Evolutionary conservation across 148 eudicot species (phyloP).

Genomic region (Spergularia marina): DNA sequence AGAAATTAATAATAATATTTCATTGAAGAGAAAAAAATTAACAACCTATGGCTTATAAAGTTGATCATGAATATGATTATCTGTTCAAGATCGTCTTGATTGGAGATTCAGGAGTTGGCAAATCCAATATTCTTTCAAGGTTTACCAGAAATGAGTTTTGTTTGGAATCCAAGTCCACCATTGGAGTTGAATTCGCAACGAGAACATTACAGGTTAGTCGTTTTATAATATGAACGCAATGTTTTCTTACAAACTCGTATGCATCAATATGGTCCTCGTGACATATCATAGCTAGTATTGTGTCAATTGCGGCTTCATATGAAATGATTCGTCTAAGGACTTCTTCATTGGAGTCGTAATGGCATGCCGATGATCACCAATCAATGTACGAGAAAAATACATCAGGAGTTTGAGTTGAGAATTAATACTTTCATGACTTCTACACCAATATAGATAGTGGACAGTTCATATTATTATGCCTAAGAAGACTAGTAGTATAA

Average conservation of each 20-base stretch:
- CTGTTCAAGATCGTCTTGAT: constrained; percentile 74
- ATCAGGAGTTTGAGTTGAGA: too few relatives aligned
- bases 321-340: too few relatives aligned
- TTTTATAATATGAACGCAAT: not conserved
- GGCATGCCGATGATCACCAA: too few relatives aligned
- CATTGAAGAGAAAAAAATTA: not conserved
- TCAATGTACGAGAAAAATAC: too few relatives aligned
- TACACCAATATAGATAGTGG: too few relatives aligned
- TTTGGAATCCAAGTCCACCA: constrained; percentile 78
- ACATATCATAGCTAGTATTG: too few relatives aligned
- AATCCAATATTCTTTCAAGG: constrained; percentile 72
- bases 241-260: not conserved
- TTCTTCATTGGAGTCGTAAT: too few relatives aligned
- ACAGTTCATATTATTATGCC: too few relatives aligned
- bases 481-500: too few relatives aligned
- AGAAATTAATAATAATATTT: not conserved
- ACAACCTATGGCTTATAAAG: constrained; percentile 55
- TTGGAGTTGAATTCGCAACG: constrained; percentile 79
- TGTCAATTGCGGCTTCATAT: too few relatives aligned
- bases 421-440: too few relatives aligned
- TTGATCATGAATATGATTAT: constrained; percentile 75
- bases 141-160: constrained; percentile 74
- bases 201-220: constrained; percentile 63
- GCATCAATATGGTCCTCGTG: not conserved
- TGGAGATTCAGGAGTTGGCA: constrained; percentile 79